Evolutionary conservation across 1,139 yeast genomes (phyloP).

Genomic region (Suhomyces bribrorum): DNA sequence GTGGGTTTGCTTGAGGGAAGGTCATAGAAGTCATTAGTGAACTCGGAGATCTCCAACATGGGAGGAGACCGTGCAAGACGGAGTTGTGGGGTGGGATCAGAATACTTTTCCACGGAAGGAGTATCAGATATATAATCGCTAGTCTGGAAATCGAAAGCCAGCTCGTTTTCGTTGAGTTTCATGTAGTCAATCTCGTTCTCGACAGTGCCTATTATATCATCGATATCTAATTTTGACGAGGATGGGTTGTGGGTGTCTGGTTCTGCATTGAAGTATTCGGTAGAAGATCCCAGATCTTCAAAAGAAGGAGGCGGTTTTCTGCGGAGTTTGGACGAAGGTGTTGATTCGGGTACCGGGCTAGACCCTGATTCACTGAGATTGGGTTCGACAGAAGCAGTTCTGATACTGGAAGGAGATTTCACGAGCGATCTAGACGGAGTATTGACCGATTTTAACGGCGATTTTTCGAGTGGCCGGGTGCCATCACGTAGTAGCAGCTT

Average conservation of each 20-base stretch:
- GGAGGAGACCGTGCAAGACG: constrained; percentile 14
- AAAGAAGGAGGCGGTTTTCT: constrained; percentile 28
- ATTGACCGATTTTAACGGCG: neutral
- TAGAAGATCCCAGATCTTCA: constrained; percentile 11
- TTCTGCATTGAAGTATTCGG: constrained; percentile 13
- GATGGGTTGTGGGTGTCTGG: constrained; percentile 1
- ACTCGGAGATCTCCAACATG: constrained; percentile 13
- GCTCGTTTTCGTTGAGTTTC: constrained; percentile 8
- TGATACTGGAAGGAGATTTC: neutral
- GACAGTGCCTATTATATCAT: constrained; percentile 22
- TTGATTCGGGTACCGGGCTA: neutral
- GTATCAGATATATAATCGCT: constrained; percentile 9
- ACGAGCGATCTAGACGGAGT: neutral
- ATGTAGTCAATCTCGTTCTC: constrained; percentile 22
- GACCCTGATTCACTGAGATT: neutral
- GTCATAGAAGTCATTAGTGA: constrained; percentile 13
- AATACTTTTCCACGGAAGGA: too few relatives aligned
- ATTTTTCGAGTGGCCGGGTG: neutral
- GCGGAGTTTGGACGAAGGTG: constrained; percentile 8
- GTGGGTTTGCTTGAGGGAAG: constrained; percentile 9
- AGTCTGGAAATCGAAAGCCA: constrained; percentile 6
- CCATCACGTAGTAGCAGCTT: neutral
- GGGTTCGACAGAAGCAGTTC: neutral
- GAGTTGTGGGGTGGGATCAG: constrained; percentile 9
- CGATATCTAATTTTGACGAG: constrained; percentile 10